A percentile compares a stretch with the other conserved stretches of the same genome.
These are phyloP conservation scores for Phalaenopsis hybrid DNA, from an alignment of 116 monocot genomes.

Conservation along the genomic window DNA sequence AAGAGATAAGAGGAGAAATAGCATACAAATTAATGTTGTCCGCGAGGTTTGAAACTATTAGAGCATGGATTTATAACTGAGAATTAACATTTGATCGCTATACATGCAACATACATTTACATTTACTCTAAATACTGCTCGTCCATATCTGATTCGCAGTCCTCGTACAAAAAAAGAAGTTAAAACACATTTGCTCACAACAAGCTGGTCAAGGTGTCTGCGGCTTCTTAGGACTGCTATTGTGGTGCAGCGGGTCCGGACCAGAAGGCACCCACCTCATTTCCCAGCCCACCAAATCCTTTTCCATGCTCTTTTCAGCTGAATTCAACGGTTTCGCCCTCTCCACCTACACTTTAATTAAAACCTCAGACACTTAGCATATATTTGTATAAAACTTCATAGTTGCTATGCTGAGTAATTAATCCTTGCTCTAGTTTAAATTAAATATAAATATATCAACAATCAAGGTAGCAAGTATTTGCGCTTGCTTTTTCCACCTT, in stretches of 20 bases:
- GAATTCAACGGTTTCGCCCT: conserved; percentile 9
- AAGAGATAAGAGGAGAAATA: too few relatives aligned
- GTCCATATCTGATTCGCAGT: too few relatives aligned
- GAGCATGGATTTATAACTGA: too few relatives aligned
- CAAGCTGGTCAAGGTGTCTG: conserved; percentile 26
- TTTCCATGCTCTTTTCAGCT: background rate
- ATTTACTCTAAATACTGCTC: too few relatives aligned
- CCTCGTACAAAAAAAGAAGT: background rate
- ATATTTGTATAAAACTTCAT: too few relatives aligned
- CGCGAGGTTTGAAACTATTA: too few relatives aligned
- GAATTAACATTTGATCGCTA: too few relatives aligned
- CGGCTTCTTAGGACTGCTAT: conserved; percentile 36
- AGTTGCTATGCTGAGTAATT: background rate
- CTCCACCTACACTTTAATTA: background rate
- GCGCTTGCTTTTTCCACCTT: background rate
- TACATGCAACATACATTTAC: too few relatives aligned
- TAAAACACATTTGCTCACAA: background rate
- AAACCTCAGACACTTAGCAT: background rate
- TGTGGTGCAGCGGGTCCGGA: conserved; percentile 56
- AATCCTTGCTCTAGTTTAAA: background rate
- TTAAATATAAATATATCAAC: background rate
- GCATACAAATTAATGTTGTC: too few relatives aligned
- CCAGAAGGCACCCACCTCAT: conserved; percentile 49
- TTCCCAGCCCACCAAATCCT: conserved; percentile 20
- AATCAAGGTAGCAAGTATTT: background rate